Evolutionary conservation across 192 early-diverging fungal genomes (phyloP).

Genomic region (Rhizophagus prolifer): DNA sequence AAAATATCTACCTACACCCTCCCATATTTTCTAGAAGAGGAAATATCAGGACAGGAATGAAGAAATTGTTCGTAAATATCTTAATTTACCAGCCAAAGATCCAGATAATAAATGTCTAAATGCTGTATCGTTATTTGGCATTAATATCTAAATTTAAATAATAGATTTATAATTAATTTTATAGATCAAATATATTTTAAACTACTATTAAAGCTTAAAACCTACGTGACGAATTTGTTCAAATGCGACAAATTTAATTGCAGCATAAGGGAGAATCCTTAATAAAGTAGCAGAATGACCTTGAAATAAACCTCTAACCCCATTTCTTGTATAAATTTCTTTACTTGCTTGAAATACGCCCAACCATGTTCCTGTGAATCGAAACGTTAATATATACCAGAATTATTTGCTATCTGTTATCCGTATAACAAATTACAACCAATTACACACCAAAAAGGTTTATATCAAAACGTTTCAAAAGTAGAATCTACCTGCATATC

Average conservation of each 20-base stretch:
- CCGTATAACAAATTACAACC: not conserved
- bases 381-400: constrained; percentile 11
- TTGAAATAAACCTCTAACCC: constrained; percentile 83
- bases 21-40: no score
- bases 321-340: constrained; percentile 71
- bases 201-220: not conserved
- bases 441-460: constrained; percentile 6
- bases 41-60: not conserved
- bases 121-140: constrained; percentile 70
- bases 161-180: no score
- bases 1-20: no score
- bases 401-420: not conserved
- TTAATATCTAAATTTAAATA: constrained; percentile 45
- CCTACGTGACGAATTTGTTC: constrained; percentile 79
- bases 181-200: no score
- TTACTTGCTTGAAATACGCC: constrained; percentile 81
- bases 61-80: not conserved
- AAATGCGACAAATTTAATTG: constrained; percentile 95
- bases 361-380: constrained; percentile 60
- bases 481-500: constrained; percentile 55
- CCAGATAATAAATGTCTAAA: constrained; percentile 81
- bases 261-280: constrained; percentile 95
- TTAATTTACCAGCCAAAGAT: constrained; percentile 53
- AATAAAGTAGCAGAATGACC: constrained; percentile 93
- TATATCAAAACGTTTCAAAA: not conserved